phyloP scores from a whole-genome alignment of 1,284 basidiomycete genomes.

The Pseudozyma pruni region DNA sequence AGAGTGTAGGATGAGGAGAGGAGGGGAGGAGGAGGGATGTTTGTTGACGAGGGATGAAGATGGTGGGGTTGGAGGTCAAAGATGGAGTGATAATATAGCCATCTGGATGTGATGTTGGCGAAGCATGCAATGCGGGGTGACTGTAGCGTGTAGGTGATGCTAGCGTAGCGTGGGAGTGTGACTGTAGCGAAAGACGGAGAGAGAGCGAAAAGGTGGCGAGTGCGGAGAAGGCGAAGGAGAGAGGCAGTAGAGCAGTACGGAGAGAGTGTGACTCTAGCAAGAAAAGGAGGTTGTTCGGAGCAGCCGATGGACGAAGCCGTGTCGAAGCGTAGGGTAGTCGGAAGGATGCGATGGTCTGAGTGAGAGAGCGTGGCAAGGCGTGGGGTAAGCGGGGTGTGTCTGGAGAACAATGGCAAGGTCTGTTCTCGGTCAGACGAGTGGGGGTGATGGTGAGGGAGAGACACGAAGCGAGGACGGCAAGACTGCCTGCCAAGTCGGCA shows the following conservation, averaged over 20 bases:
- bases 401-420: conserved; percentile 10
- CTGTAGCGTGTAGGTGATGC: not conserved
- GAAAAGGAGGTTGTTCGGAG: conserved; percentile 18
- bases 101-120: conserved; percentile 4
- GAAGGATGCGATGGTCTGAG: not conserved
- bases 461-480: not conserved
- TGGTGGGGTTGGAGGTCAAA: conserved; percentile 1
- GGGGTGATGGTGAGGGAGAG: not conserved
- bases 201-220: conserved; percentile 11
- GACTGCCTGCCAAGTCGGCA: too few species aligned
- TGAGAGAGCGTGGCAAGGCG: not conserved
- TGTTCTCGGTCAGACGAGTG: conserved; percentile 25
- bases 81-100: conserved; percentile 31
- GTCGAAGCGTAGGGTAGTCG: not conserved
- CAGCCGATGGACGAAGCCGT: conserved; percentile 5
- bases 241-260: conserved; percentile 14
- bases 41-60: conserved; percentile 5
- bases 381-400: conserved; percentile 1
- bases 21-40: not conserved
- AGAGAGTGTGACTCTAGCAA: conserved; percentile 6
- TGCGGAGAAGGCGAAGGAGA: conserved; percentile 2
- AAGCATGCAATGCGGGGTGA: not conserved
- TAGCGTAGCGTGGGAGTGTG: not conserved
- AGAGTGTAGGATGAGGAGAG: not conserved
- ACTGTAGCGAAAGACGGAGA: conserved; percentile 5